Conservation (phyloP, 495 filamentous ascomycete genomes). For the Penicillium nucicola region DNA sequence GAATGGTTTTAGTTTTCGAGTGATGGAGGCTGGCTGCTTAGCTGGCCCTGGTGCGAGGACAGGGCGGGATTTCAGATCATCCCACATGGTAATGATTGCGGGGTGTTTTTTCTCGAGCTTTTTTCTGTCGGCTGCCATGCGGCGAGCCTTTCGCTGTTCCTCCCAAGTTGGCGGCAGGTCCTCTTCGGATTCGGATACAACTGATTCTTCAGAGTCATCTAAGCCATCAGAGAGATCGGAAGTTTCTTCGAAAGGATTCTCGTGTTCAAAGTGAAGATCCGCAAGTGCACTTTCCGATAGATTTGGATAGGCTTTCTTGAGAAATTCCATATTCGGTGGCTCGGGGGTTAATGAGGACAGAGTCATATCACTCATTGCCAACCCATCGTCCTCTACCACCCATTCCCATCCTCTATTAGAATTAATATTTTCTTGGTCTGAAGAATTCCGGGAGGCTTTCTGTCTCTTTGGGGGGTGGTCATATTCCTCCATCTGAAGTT, state of each 20-base stretch:
- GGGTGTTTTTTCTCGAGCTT: slow-evolving; percentile 78
- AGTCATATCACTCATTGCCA: neutral
- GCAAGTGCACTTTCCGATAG: neutral
- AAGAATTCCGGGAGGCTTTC: slow-evolving; percentile 9
- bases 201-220: neutral
- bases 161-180: slow-evolving; percentile 11
- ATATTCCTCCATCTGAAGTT: slow-evolving; percentile 64
- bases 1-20: slow-evolving; percentile 80
- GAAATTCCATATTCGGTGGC: neutral
- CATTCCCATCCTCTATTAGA: neutral
- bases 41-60: slow-evolving; percentile 62
- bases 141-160: slow-evolving; percentile 17
- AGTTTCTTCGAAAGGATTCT: neutral
- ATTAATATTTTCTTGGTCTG: neutral
- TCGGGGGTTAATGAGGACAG: neutral
- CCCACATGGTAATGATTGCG: slow-evolving; percentile 77
- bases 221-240: slow-evolving; percentile 19
- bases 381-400: neutral
- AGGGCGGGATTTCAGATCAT: slow-evolving; percentile 63
- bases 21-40: slow-evolving; percentile 74
- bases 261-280: neutral
- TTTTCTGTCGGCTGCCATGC: slow-evolving; percentile 49
- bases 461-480: slow-evolving; percentile 21
- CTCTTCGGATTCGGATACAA: slow-evolving; percentile 5
- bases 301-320: neutral